Evolutionary conservation across 805 yeast species (phyloP).

Genomic region (Jamesozyma spencerorum): DNA sequence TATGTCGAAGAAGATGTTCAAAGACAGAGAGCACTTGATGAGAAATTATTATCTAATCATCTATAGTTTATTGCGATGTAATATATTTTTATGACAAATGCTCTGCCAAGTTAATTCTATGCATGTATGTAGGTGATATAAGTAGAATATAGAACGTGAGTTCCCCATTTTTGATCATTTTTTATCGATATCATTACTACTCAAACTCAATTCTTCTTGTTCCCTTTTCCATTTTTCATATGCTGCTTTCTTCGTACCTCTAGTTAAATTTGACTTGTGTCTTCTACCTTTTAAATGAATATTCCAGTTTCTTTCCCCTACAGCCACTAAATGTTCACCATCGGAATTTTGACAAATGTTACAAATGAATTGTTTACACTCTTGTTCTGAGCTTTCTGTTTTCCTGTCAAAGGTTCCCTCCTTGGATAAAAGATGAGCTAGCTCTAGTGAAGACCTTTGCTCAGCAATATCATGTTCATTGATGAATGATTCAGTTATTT

Average conservation of each 20-base stretch:
- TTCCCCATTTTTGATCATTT: no score
- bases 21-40: slow-evolving; percentile 45
- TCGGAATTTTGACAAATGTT: slow-evolving; percentile 50
- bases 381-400: slow-evolving; percentile 8
- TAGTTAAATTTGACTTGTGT: slow-evolving; percentile 47
- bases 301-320: slow-evolving; percentile 66
- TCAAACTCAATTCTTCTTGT: slow-evolving; percentile 3
- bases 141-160: neutral
- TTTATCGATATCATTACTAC: neutral
- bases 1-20: slow-evolving; percentile 43
- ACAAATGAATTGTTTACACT: slow-evolving; percentile 66
- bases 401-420: slow-evolving; percentile 5
- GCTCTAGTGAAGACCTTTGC: slow-evolving; percentile 34
- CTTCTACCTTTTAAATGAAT: slow-evolving; percentile 59
- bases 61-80: no score
- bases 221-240: slow-evolving; percentile 38
- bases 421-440: slow-evolving; percentile 22
- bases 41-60: slow-evolving; percentile 5
- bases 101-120: no score
- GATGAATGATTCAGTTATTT: slow-evolving; percentile 38
- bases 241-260: slow-evolving; percentile 42
- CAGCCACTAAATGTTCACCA: slow-evolving; percentile 49
- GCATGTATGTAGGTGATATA: neutral
- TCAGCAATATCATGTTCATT: slow-evolving; percentile 8
- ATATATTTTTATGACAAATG: neutral